phyloP scores from a whole-genome alignment of 495 filamentous ascomycete species.

The Podospora tetraspora region DNA sequence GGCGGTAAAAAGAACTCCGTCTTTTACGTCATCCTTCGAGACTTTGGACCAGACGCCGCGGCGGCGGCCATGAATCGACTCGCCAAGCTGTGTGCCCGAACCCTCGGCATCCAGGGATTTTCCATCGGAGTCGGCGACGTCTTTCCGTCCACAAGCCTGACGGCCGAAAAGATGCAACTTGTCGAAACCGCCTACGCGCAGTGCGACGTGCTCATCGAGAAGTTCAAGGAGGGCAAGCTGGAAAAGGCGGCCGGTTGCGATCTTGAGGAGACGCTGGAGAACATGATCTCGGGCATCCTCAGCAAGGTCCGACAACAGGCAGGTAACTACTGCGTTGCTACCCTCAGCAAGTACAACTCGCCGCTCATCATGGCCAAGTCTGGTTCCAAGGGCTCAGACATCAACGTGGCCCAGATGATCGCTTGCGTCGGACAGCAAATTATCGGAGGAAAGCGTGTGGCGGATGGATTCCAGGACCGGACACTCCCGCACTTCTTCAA shows the following conservation, averaged over 20 bases:
- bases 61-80: slow-evolving; percentile 91
- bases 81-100: slow-evolving; percentile 82
- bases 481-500: slow-evolving; percentile 94
- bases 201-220: slow-evolving; percentile 78
- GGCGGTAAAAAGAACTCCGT: slow-evolving; percentile 96
- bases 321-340: slow-evolving; percentile 83
- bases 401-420: slow-evolving; percentile 99
- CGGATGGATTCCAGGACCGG: slow-evolving; percentile 93
- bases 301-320: slow-evolving; percentile 85
- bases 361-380: slow-evolving; percentile 96
- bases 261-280: slow-evolving; percentile 88
- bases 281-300: slow-evolving; percentile 81
- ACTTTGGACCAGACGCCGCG: slow-evolving; percentile 85
- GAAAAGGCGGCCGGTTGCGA: slow-evolving; percentile 82
- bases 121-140: slow-evolving; percentile 96
- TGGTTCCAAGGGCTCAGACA: slow-evolving; percentile 89
- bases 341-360: slow-evolving; percentile 86
- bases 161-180: slow-evolving; percentile 63
- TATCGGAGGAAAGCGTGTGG: slow-evolving; percentile 87
- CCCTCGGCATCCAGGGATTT: slow-evolving; percentile 85
- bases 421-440: slow-evolving; percentile 96
- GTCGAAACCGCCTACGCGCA: slow-evolving; percentile 73
- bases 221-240: slow-evolving; percentile 70
- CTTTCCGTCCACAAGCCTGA: slow-evolving; percentile 65
- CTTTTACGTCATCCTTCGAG: slow-evolving; percentile 92